phyloP scores from a whole-genome alignment of 2,329 filamentous ascomycete genomes.

The Leptodontidium sp. region DNA sequence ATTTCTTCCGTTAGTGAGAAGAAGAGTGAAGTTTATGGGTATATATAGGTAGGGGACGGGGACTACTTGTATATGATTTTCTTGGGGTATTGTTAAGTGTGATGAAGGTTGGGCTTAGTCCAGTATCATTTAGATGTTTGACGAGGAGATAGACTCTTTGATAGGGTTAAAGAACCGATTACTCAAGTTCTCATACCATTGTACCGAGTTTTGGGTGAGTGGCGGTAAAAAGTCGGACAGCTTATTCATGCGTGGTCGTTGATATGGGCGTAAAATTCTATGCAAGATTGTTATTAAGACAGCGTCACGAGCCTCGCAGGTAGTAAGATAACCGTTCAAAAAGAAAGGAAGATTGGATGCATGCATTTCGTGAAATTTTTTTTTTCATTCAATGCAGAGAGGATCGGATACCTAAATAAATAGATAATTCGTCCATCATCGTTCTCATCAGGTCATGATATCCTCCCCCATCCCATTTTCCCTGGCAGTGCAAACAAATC shows the following conservation, averaged over 20 bases:
- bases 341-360: not conserved
- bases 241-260: too few species aligned
- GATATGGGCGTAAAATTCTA: not conserved
- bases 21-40: constrained; percentile 3
- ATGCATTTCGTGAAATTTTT: constrained; percentile 8
- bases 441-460: constrained; percentile 23
- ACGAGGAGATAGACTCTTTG: not conserved
- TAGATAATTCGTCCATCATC: constrained; percentile 13
- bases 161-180: too few species aligned
- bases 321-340: too few species aligned
- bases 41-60: not conserved
- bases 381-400: constrained; percentile 23
- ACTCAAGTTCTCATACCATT: too few species aligned
- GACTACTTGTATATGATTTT: constrained; percentile 2
- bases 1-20: constrained; percentile 41
- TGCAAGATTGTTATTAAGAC: not conserved
- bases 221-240: too few species aligned
- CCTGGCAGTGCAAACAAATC: not conserved
- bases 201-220: too few species aligned
- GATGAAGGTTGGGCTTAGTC: not conserved
- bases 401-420: constrained; percentile 21
- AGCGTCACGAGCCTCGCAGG: not conserved
- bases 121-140: not conserved
- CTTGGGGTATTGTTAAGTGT: constrained; percentile 1
- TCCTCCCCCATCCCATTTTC: not conserved